Conservation (phyloP, 768 basidiomycete genomes). For the Russula emetica region DNA sequence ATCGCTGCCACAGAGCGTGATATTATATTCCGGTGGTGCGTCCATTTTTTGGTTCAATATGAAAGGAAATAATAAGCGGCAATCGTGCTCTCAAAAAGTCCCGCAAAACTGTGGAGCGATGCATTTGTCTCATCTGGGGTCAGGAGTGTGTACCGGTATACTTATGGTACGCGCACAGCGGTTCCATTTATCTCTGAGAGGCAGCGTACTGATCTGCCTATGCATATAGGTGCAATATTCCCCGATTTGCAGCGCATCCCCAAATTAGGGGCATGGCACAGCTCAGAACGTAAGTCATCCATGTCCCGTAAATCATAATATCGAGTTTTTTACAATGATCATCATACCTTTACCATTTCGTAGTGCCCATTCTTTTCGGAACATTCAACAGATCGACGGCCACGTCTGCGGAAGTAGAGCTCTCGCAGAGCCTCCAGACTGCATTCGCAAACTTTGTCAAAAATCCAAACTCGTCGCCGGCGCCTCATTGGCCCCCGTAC, state of each 20-base stretch:
- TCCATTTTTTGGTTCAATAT: background rate
- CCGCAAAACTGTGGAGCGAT: slow-evolving; percentile 19
- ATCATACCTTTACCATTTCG: background rate
- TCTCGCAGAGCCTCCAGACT: slow-evolving; percentile 29
- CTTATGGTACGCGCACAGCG: background rate
- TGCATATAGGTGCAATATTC: slow-evolving; percentile 5
- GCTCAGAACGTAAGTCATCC: slow-evolving; percentile 6
- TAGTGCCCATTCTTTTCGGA: slow-evolving; percentile 32
- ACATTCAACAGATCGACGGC: slow-evolving; percentile 31
- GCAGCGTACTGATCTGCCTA: background rate
- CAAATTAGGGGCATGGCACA: background rate
- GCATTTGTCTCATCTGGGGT: slow-evolving; percentile 7
- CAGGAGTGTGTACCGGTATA: slow-evolving; percentile 16
- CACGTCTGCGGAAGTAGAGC: slow-evolving; percentile 26
- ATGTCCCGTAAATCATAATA: background rate
- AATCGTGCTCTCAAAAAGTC: background rate
- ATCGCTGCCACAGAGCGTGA: slow-evolving; percentile 14
- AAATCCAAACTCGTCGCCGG: slow-evolving; percentile 7
- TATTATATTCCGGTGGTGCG: slow-evolving; percentile 12
- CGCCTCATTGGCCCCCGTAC: slow-evolving; percentile 12
- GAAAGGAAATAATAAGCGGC: too few relatives aligned
- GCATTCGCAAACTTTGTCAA: slow-evolving; percentile 18
- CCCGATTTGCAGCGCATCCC: background rate
- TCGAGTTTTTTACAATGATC: background rate
- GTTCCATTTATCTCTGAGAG: background rate